Evolutionary conservation across 2,329 filamentous ascomycete genomes (phyloP), one percentile per base, ranked within the genome.

Genomic region (Westerdykella aurantiaca): DNA sequence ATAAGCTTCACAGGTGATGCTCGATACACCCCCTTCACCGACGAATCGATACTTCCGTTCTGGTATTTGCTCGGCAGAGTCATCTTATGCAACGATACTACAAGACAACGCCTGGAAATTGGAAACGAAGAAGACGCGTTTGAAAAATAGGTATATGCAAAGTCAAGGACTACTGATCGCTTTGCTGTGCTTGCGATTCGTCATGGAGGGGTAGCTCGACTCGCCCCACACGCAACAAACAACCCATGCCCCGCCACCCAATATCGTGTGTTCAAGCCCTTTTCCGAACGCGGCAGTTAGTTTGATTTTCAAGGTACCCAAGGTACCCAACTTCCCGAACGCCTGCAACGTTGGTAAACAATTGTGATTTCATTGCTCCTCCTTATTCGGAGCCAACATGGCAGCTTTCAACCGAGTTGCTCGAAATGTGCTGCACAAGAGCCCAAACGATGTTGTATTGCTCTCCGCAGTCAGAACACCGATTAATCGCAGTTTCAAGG

Each of bases 371-470:
- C 10, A 7, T 29, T 29, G 13, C n/a, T 35, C 7, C 9, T 35
- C 33, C 3, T 39, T 25, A 9, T 31, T 39, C 18, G 23, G 17
- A 23, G 11, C 38, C 37, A 40, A 54, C 10, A 63, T 64, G 61
- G 58, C 60, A 37, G 38, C 52, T 22, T 60, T 63, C 48, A 59
- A 57, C 51, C 58, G 46, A 52, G 46, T 55, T 34, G 51, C 60
- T 13, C 55, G 60, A 49, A 78, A 82, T 60, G 81, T 95, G 57
- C 81, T 95, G 48, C 71, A 82, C 58, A 90, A 96, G 75, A 91
- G 91, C 68, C 81, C 89, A 50, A 91, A 97, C 68, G 93, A 97
- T 75, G 79, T 97, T 39, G 91, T 97, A 61, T 91, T 97, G 62
- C 95, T 93, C 7, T 81, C 93, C 39, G 88, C 90, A 17, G 77